Evolutionary conservation across 2,329 filamentous ascomycete genomes (phyloP).

Genomic region (Coleophoma cylindrospora): DNA sequence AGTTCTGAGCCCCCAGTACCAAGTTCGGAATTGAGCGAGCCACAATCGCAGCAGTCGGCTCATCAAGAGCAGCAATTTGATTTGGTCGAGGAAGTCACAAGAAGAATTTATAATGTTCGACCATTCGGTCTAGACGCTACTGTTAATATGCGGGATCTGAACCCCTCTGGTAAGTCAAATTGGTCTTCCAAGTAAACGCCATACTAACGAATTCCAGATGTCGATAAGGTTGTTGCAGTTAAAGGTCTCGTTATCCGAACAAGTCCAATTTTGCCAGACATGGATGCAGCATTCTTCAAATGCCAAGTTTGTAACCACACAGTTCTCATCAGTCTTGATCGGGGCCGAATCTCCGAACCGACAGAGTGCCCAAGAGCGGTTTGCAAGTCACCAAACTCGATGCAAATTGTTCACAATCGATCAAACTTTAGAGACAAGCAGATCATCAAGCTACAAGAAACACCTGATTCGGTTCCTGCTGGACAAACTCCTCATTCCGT

Average conservation of each 20-base stretch:
- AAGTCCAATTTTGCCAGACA: conserved; percentile 94
- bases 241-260: conserved; percentile 95
- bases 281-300: conserved; percentile 98
- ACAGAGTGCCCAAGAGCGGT: conserved; percentile 79
- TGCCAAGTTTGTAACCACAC: conserved; percentile 92
- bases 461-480: conserved; percentile 87
- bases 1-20: conserved; percentile 76
- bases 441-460: conserved; percentile 97
- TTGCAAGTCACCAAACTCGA: conserved; percentile 85
- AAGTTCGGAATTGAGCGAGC: conserved; percentile 68
- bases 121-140: conserved; percentile 84
- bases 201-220: conserved; percentile 50
- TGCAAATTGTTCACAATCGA: conserved; percentile 97
- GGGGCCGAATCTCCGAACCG: conserved; percentile 93
- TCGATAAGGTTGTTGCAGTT: conserved; percentile 92
- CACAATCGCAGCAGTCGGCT: conserved; percentile 35
- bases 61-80: conserved; percentile 55
- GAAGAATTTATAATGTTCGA: conserved; percentile 77
- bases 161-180: conserved; percentile 63
- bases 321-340: conserved; percentile 84
- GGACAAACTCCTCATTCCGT: conserved; percentile 97
- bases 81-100: conserved; percentile 69
- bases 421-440: conserved; percentile 96
- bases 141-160: conserved; percentile 89
- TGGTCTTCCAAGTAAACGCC: neutral